phyloP scores from a whole-genome alignment of 129 eudicot species.

The Chrysanthemum lavandulifolium region DNA sequence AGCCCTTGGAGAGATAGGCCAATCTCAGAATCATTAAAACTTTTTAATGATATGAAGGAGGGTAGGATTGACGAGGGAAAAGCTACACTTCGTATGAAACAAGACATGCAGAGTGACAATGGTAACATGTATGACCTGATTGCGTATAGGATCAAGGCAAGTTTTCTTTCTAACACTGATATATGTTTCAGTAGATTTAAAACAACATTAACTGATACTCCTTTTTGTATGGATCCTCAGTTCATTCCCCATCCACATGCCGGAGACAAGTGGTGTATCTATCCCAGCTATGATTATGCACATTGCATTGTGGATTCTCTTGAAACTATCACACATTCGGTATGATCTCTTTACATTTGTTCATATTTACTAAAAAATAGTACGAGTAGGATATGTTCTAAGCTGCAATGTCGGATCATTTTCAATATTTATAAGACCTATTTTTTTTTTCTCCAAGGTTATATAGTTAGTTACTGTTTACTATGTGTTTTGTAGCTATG shows the following conservation, averaged over 20 bases:
- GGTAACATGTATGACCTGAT: constrained; percentile 93
- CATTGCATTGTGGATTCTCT: constrained; percentile 97
- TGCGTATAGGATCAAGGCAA: constrained; percentile 96
- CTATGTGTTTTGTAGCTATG: constrained; percentile 61
- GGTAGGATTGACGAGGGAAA: constrained; percentile 91
- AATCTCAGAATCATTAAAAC: constrained; percentile 61
- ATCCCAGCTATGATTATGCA: constrained; percentile 94
- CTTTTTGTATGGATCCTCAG: constrained; percentile 38
- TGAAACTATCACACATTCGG: constrained; percentile 92
- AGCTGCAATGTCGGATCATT: background rate
- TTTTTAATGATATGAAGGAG: constrained; percentile 81
- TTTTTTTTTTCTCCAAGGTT: background rate
- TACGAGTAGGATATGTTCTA: no score
- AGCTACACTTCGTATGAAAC: constrained; percentile 94
- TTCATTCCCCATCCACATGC: constrained; percentile 94
- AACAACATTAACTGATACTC: background rate
- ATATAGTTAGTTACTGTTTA: constrained; percentile 7
- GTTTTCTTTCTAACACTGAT: constrained; percentile 9
- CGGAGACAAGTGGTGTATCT: constrained; percentile 95
- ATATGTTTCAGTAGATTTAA: background rate
- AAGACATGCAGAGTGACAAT: constrained; percentile 94
- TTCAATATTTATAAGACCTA: background rate
- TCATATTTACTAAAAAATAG: no score
- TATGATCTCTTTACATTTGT: constrained; percentile 26
- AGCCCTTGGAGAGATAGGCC: constrained; percentile 99